Evolutionary conservation across 1,284 basidiomycete species (phyloP), one percentile per base, ranked within the genome.

Genomic region (Cutaneotrichosporon cyanovorans): DNA sequence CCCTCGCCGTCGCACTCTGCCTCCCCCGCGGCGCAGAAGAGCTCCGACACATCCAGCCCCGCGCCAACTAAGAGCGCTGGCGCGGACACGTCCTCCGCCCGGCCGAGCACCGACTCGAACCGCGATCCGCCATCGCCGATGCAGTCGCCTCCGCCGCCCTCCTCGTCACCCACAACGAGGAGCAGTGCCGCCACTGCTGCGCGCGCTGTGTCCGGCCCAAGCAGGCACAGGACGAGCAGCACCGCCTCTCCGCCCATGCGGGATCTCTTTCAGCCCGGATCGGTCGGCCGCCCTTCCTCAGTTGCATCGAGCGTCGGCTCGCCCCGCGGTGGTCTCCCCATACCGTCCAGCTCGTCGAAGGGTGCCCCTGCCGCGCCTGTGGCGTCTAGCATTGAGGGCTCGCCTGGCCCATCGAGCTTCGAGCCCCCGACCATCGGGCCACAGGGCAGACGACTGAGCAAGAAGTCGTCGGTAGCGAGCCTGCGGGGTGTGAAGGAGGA

Each of bases 351-450:
- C 16, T 37, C 41, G 6, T 40, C 39, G 2, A 59, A 58, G 34
- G 53, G 53, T 1, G 58, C 60, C 0, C 63, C 65, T 1, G 61
- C 64, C 1, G 61, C 62, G 40, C 59, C 65, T 2, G 53, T 63
- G 18, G 62, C 61, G 5, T 57, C 58, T 2, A 61, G 62, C 1
- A 39, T 40, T 7, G 57, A 55, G 14, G 42, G 42, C 5, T 40
- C 40, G 15, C 31, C 44, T 12, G 31, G 34, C 9, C 46, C 46
- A 2, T 42, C 43, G 15, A 46, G 43, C 19, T 48, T 45, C 32
- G 50, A 45, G 11, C 19, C 15, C 25, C 25, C 40, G 30, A 12
- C 21, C 23, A 8, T n/a, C 34, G 18, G 32, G 39, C 28, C 16
- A 10, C 35, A 16, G 32, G 41, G 21, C 21, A 40, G 34, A 12